These are phyloP conservation scores for Francoa sonchifolia DNA, from an alignment of 441 rosid species.

Conservation along the genomic window DNA sequence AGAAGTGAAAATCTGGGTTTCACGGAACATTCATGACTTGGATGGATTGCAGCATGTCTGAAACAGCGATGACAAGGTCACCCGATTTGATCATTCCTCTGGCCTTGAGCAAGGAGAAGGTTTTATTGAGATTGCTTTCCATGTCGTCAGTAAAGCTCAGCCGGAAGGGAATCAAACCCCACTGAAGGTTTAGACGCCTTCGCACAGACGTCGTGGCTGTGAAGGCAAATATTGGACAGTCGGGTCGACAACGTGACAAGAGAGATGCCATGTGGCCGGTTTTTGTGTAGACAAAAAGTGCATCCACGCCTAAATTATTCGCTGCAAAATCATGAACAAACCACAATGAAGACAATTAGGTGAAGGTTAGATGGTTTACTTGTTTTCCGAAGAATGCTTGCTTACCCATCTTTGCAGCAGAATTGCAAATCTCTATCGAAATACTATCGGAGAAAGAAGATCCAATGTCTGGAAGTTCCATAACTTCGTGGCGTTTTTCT, in stretches of 20 bases:
- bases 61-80: constrained; percentile 85
- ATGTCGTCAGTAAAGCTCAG: constrained; percentile 81
- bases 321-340: constrained; percentile 40
- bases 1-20: neutral
- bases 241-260: constrained; percentile 83
- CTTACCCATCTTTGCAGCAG: constrained; percentile 97
- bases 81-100: constrained; percentile 97
- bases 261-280: constrained; percentile 90
- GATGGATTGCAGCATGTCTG: constrained; percentile 88
- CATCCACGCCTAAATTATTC: constrained; percentile 80
- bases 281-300: constrained; percentile 86
- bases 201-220: constrained; percentile 61
- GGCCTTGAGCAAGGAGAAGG: constrained; percentile 84
- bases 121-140: constrained; percentile 83
- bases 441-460: constrained; percentile 54
- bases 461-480: constrained; percentile 58
- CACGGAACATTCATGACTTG: constrained; percentile 91
- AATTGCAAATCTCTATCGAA: constrained; percentile 87
- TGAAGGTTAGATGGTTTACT: too few relatives aligned
- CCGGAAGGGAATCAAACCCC: constrained; percentile 98
- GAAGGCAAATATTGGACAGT: constrained; percentile 96
- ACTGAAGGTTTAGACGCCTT: constrained; percentile 81
- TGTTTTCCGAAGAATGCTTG: too few relatives aligned
- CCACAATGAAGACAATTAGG: constrained; percentile 6
- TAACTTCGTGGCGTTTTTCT: constrained; percentile 66